phyloP scores from a whole-genome alignment of 2,329 filamentous ascomycete species.

The Penicillium sp. region DNA sequence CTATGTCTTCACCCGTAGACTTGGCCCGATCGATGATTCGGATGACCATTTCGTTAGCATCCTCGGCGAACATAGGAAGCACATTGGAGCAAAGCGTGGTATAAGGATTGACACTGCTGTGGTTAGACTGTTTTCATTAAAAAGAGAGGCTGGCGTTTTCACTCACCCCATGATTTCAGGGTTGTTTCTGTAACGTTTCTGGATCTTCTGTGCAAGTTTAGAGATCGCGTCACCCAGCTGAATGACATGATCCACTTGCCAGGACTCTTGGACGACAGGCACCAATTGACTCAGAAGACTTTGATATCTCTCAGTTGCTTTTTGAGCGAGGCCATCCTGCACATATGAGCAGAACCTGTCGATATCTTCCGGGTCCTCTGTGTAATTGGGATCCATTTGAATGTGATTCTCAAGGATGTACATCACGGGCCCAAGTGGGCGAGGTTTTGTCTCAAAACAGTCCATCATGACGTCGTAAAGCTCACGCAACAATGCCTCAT shows the following conservation, averaged over 20 bases:
- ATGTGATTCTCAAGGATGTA: slow-evolving; percentile 80
- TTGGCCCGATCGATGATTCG: slow-evolving; percentile 73
- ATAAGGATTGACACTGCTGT: slow-evolving; percentile 53
- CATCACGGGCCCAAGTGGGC: slow-evolving; percentile 74
- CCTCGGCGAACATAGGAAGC: slow-evolving; percentile 85
- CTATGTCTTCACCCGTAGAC: slow-evolving; percentile 69
- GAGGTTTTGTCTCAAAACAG: slow-evolving; percentile 85
- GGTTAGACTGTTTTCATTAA: slow-evolving; percentile 18
- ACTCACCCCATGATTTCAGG: slow-evolving; percentile 75
- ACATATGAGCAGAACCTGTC: slow-evolving; percentile 71
- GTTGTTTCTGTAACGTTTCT: slow-evolving; percentile 86
- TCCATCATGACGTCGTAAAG: slow-evolving; percentile 83
- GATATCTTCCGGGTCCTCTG: slow-evolving; percentile 65
- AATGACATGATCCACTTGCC: slow-evolving; percentile 89
- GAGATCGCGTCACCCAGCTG: slow-evolving; percentile 82
- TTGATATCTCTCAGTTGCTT: slow-evolving; percentile 76
- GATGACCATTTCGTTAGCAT: slow-evolving; percentile 79
- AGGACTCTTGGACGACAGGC: slow-evolving; percentile 73
- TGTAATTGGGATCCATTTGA: slow-evolving; percentile 72
- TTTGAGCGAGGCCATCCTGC: slow-evolving; percentile 66
- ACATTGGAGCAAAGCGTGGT: slow-evolving; percentile 76
- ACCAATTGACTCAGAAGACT: slow-evolving; percentile 75
- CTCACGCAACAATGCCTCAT: slow-evolving; percentile 81
- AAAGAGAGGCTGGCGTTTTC: slow-evolving; percentile 21
- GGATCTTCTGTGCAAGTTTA: slow-evolving; percentile 80